These are phyloP conservation scores for Mallotus nudiflorus DNA, from an alignment of 345 rosid species.

Conservation along the genomic window DNA sequence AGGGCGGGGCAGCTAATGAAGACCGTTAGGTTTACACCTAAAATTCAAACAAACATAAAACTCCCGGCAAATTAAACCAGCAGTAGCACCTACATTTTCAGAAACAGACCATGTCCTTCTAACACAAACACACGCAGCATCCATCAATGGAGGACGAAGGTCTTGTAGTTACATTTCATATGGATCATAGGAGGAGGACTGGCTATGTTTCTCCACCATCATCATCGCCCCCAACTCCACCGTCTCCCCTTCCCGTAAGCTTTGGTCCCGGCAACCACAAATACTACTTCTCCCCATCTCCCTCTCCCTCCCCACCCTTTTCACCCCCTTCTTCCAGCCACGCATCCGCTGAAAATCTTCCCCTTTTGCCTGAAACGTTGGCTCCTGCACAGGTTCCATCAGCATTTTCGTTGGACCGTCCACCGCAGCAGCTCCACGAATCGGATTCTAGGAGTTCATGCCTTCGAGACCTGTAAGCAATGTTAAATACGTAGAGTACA, in stretches of 20 bases:
- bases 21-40: slow-evolving; percentile 33
- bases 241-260: slow-evolving; percentile 63
- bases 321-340: slow-evolving; percentile 34
- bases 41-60: slow-evolving; percentile 18
- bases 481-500: too few relatives aligned
- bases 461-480: slow-evolving; percentile 51
- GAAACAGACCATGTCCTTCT: too few relatives aligned
- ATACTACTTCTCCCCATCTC: slow-evolving; percentile 43
- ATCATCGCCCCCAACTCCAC: slow-evolving; percentile 56
- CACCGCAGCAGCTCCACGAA: not conserved
- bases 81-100: too few relatives aligned
- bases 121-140: not conserved
- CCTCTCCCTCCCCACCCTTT: slow-evolving; percentile 52
- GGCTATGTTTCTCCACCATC: slow-evolving; percentile 32
- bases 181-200: not conserved
- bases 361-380: slow-evolving; percentile 32
- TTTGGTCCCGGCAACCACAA: slow-evolving; percentile 47
- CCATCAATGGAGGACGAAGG: slow-evolving; percentile 1
- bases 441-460: slow-evolving; percentile 29
- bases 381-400: slow-evolving; percentile 20
- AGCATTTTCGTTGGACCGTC: slow-evolving; percentile 43
- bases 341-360: slow-evolving; percentile 40
- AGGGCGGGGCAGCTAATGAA: too few relatives aligned
- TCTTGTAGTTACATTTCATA: too few relatives aligned
- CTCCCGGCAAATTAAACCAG: slow-evolving; percentile 21